These are phyloP conservation scores for Apiotrichum gracile DNA, from an alignment of 1,284 basidiomycete genomes.

Conservation along the genomic window DNA sequence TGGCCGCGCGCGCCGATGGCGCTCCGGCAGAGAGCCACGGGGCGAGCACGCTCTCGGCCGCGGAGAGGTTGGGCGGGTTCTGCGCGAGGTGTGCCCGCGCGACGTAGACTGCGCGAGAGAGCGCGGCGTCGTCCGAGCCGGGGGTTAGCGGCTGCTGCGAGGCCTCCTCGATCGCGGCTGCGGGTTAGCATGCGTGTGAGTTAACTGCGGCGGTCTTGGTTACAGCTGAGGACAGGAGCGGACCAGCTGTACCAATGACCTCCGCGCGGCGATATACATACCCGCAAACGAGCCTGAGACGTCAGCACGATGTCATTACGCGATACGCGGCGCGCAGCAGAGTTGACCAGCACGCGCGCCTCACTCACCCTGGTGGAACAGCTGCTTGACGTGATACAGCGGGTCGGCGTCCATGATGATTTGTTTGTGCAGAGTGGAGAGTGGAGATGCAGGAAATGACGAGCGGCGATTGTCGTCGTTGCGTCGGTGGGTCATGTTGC, in stretches of 20 bases:
- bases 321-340: too few species aligned
- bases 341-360: too few species aligned
- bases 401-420: slow-evolving; percentile 67
- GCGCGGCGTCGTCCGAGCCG: slow-evolving; percentile 43
- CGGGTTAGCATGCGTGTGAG: not conserved
- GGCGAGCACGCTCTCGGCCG: slow-evolving; percentile 54
- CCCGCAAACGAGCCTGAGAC: slow-evolving; percentile 45
- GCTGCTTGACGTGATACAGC: slow-evolving; percentile 75
- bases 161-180: slow-evolving; percentile 44
- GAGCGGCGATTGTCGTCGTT: not conserved
- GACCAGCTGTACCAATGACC: too few species aligned
- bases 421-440: not conserved
- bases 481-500: not conserved
- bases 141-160: slow-evolving; percentile 28
- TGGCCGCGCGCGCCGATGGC: slow-evolving; percentile 63
- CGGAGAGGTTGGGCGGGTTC: slow-evolving; percentile 55
- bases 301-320: slow-evolving; percentile 7
- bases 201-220: not conserved
- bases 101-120: slow-evolving; percentile 62
- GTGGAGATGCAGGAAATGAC: not conserved
- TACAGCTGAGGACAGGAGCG: not conserved
- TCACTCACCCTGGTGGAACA: slow-evolving; percentile 68
- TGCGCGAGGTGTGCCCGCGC: slow-evolving; percentile 77
- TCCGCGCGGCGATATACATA: too few species aligned
- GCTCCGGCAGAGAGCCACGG: slow-evolving; percentile 47